A percentile compares a stretch with the other conserved stretches of the same genome.
Evolutionary conservation across 139 green algal genomes (phyloP).

Genomic region (Picocystis salinarum): DNA sequence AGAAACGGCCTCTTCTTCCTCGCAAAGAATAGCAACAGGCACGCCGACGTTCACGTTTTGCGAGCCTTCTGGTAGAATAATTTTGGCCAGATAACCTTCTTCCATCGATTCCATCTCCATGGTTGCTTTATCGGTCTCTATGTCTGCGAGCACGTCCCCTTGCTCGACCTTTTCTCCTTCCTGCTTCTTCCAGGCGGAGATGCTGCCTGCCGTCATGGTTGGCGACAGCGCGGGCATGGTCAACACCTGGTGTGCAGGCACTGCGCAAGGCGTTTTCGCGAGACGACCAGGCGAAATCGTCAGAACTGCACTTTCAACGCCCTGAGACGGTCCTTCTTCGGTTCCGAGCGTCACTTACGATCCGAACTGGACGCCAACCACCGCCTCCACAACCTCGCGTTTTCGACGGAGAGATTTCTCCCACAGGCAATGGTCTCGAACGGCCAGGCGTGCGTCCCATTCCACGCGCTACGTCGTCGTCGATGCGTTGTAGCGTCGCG

Average conservation of each 20-base stretch:
- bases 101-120: constrained; percentile 84
- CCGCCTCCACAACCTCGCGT: no score
- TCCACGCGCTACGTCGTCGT: no score
- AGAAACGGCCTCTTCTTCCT: constrained; percentile 43
- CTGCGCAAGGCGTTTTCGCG: no score
- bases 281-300: no score
- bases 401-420: no score
- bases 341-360: no score
- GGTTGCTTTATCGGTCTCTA: constrained; percentile 93
- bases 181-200: constrained; percentile 67
- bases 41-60: constrained; percentile 49
- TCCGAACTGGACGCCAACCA: no score
- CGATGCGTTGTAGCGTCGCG: no score
- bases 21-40: constrained; percentile 62
- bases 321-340: no score
- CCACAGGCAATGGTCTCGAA: no score
- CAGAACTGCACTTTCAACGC: no score
- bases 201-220: constrained; percentile 80
- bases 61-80: constrained; percentile 50
- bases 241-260: constrained; percentile 26
- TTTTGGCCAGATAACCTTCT: constrained; percentile 59
- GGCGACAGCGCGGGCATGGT: constrained; percentile 71
- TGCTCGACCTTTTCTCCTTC: constrained; percentile 50
- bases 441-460: no score
- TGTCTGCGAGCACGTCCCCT: constrained; percentile 65